Conservation (phyloP, 106 monocot species). For the Narthecium ossifragum region DNA sequence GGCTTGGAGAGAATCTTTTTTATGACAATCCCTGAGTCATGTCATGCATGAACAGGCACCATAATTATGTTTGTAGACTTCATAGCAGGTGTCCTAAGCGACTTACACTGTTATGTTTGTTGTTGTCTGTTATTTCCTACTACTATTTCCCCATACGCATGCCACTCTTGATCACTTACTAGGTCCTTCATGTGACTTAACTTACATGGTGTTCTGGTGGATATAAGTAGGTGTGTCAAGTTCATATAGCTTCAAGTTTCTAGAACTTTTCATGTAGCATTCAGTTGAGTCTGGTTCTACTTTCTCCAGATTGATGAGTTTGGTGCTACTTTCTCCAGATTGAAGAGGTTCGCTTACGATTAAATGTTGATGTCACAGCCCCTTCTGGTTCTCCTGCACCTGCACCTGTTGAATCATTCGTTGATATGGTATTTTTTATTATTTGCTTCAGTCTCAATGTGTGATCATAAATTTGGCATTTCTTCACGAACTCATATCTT, state of each 20-base stretch:
- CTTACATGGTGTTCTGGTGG: background rate
- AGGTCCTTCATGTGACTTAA: too few species aligned
- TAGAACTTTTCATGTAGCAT: background rate
- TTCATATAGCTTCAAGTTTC: background rate
- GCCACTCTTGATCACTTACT: too few species aligned
- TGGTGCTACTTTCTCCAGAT: constrained; percentile 18
- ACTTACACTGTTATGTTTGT: too few species aligned
- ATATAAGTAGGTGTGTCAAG: background rate
- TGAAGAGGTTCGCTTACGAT: constrained; percentile 40
- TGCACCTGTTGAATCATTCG: constrained; percentile 49
- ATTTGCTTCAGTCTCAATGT: background rate
- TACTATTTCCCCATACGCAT: too few species aligned
- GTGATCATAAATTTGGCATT: background rate
- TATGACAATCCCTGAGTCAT: too few species aligned
- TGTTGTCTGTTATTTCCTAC: too few species aligned
- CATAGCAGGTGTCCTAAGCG: too few species aligned
- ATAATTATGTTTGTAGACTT: too few species aligned
- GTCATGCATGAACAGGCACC: too few species aligned
- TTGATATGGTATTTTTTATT: constrained; percentile 37
- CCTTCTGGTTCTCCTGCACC: constrained; percentile 28
- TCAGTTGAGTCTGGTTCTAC: background rate
- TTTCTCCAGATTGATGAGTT: too few species aligned
- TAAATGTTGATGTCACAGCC: constrained; percentile 56
- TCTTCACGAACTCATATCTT: background rate
- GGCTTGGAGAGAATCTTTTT: too few species aligned